A percentile compares a stretch with the other conserved stretches of the same genome.
phyloP scores from a whole-genome alignment of 345 rosid genomes.

The Stellera chamaejasme region DNA sequence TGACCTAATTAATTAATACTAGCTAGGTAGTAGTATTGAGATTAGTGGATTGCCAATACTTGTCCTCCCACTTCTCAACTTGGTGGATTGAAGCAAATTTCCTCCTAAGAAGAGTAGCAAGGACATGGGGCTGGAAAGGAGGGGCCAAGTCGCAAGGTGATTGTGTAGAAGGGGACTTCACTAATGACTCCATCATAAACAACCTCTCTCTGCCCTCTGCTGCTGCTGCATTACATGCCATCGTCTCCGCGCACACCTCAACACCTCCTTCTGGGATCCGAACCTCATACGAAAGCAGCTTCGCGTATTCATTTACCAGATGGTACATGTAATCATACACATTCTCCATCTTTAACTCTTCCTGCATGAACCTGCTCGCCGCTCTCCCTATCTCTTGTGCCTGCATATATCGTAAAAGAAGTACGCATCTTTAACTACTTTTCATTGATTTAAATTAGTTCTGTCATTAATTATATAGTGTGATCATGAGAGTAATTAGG shows the following conservation, averaged over 20 bases:
- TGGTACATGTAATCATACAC: constrained; percentile 79
- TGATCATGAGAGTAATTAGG: too few relatives aligned
- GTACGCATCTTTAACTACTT: too few relatives aligned
- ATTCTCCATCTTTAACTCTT: constrained; percentile 53
- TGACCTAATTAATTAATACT: too few relatives aligned
- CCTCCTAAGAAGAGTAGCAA: constrained; percentile 23
- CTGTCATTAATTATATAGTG: too few relatives aligned
- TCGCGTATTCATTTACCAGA: constrained; percentile 56
- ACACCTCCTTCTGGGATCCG: constrained; percentile 33
- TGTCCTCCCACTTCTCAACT: constrained; percentile 60
- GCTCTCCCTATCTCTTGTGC: constrained; percentile 57
- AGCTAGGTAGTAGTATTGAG: too few relatives aligned
- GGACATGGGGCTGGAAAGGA: constrained; percentile 33
- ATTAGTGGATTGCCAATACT: constrained; percentile 24
- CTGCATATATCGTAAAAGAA: constrained; percentile 18
- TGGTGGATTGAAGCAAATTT: constrained; percentile 26
- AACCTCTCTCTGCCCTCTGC: constrained; percentile 29
- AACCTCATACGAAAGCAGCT: constrained; percentile 45
- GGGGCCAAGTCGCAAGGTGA: constrained; percentile 53
- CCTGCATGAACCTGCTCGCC: constrained; percentile 45
- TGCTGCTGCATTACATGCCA: constrained; percentile 38
- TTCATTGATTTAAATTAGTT: too few relatives aligned
- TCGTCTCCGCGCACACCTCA: constrained; percentile 48
- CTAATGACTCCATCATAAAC: constrained; percentile 50
- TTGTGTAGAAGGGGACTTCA: constrained; percentile 31